Evolutionary conservation across 1,139 yeast genomes (phyloP).

Genomic region (Yamadazyma atmosphaerica): DNA sequence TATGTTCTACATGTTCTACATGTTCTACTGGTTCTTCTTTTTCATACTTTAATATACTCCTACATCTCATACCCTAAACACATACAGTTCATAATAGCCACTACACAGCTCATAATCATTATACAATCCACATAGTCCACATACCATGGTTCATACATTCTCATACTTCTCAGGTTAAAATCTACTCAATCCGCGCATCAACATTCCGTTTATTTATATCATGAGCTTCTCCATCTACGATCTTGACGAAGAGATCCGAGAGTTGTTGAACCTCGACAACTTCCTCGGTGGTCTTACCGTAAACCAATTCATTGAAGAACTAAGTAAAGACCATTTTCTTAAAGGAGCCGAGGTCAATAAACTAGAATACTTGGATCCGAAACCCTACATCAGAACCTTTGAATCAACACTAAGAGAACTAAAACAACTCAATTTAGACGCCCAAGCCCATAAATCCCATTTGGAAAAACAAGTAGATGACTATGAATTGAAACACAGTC

Average conservation of each 20-base stretch:
- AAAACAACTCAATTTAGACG: slow-evolving; percentile 56
- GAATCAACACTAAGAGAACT: slow-evolving; percentile 81
- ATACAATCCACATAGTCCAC: too few species aligned
- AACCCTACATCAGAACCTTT: slow-evolving; percentile 91
- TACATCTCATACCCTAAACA: too few species aligned
- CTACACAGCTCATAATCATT: too few species aligned
- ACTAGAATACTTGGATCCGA: slow-evolving; percentile 73
- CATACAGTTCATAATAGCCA: too few species aligned
- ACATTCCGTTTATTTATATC: neutral
- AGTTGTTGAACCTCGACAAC: slow-evolving; percentile 66
- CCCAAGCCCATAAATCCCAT: slow-evolving; percentile 46
- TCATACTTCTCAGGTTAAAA: too few species aligned
- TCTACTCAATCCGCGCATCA: neutral
- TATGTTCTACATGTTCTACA: too few species aligned
- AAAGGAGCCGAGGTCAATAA: slow-evolving; percentile 57
- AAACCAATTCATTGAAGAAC: slow-evolving; percentile 78
- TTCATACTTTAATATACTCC: too few species aligned
- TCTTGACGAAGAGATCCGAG: slow-evolving; percentile 71
- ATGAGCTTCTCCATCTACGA: slow-evolving; percentile 51
- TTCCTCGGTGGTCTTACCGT: slow-evolving; percentile 72
- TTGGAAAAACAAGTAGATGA: slow-evolving; percentile 58
- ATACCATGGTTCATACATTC: too few species aligned
- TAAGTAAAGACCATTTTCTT: slow-evolving; percentile 68
- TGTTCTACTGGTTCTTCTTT: too few species aligned
- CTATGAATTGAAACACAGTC: slow-evolving; percentile 68